Conservation (phyloP, 306 rosid genomes). For the Quercus alba region DNA sequence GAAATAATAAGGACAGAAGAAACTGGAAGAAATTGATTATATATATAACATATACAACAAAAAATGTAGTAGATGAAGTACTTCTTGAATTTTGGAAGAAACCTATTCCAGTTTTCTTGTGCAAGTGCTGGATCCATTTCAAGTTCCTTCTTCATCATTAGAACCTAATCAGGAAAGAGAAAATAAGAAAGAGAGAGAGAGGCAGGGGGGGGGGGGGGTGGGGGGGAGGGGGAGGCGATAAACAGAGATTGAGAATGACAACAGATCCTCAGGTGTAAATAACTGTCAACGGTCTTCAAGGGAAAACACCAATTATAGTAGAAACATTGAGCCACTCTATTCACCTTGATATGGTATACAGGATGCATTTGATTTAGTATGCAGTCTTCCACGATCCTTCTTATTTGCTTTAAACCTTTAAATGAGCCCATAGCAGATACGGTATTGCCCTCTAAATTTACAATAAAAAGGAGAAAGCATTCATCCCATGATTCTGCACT, state of each 20-base stretch:
- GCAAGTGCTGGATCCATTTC: constrained; percentile 86
- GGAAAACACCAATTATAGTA: not conserved
- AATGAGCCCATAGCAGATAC: no score
- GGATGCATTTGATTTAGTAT: no score
- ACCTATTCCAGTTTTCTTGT: constrained; percentile 67
- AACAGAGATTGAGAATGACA: not conserved
- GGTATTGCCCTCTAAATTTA: no score
- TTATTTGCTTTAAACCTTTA: no score
- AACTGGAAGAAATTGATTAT: not conserved
- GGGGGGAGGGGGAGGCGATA: no score
- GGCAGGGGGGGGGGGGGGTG: no score
- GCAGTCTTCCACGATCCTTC: no score
- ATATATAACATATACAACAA: constrained; percentile 1
- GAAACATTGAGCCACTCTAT: constrained; percentile 4
- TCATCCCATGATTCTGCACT: no score
- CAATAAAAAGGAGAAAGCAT: no score
- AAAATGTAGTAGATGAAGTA: constrained; percentile 25
- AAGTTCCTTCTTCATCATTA: constrained; percentile 89
- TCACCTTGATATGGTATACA: constrained; percentile 90
- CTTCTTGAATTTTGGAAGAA: constrained; percentile 44
- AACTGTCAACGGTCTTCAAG: not conserved
- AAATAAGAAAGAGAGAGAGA: no score
- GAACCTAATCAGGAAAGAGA: constrained; percentile 50
- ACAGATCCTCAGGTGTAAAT: not conserved
- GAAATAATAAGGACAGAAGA: constrained; percentile 7